Evolutionary conservation across 192 early-diverging fungal genomes (phyloP).

Genomic region (Rhizophagus prolifer): DNA sequence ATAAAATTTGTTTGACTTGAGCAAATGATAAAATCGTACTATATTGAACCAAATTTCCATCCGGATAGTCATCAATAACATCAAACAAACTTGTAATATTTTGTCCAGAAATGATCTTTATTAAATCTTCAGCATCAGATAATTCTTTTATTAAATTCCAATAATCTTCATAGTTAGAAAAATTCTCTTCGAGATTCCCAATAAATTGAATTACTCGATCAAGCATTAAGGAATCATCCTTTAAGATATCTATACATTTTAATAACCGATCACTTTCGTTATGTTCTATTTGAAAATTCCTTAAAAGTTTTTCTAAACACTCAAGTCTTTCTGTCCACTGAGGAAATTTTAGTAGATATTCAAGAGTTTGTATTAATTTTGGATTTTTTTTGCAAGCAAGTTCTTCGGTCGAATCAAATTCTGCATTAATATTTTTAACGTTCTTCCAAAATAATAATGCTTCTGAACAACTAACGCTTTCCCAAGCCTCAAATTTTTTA

Average conservation of each 20-base stretch:
- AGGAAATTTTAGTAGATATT: not conserved
- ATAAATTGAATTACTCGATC: not conserved
- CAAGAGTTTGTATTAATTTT: not conserved
- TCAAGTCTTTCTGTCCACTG: not conserved
- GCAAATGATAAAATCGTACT: constrained; percentile 11
- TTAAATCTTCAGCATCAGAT: not conserved
- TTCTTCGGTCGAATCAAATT: not conserved
- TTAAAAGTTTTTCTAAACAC: not conserved
- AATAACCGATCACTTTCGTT: too few species aligned
- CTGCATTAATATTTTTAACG: constrained; percentile 1
- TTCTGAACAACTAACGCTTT: not conserved
- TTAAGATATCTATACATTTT: not conserved
- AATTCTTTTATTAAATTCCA: constrained; percentile 12
- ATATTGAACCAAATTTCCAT: constrained; percentile 26
- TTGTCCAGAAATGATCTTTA: not conserved
- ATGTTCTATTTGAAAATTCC: not conserved
- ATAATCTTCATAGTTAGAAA: not conserved
- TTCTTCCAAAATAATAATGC: constrained; percentile 22
- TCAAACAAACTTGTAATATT: constrained; percentile 18
- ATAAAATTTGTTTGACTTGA: constrained; percentile 25
- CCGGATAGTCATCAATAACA: constrained; percentile 26
- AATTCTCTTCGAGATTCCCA: not conserved
- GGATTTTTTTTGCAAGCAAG: not conserved
- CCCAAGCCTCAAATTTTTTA: constrained; percentile 7
- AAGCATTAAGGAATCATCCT: not conserved